These are phyloP conservation scores for Acer campestre DNA, from an alignment of 345 rosid species.

Conservation along the genomic window DNA sequence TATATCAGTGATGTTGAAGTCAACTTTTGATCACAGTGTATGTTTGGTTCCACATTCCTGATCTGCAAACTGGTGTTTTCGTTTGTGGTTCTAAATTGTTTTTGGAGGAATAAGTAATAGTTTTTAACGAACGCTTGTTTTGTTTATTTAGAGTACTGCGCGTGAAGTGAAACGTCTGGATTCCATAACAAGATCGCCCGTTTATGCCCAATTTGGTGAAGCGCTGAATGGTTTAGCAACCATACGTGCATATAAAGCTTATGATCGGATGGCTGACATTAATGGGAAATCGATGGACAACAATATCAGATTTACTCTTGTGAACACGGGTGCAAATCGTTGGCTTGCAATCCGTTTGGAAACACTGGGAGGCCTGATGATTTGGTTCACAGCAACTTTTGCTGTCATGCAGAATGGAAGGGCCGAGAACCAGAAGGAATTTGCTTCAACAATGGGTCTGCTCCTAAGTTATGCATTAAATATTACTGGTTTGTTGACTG, in stretches of 20 bases:
- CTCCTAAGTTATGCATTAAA: slow-evolving; percentile 96
- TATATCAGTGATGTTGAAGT: background rate
- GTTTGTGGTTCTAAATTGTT: background rate
- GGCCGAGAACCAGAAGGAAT: slow-evolving; percentile 83
- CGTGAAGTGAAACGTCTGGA: slow-evolving; percentile 98
- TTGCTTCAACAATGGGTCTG: slow-evolving; percentile 97
- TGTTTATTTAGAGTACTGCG: slow-evolving; percentile 72
- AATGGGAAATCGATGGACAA: slow-evolving; percentile 96
- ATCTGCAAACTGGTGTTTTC: background rate
- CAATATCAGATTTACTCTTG: slow-evolving; percentile 84
- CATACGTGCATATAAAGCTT: slow-evolving; percentile 97
- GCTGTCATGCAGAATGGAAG: slow-evolving; percentile 96
- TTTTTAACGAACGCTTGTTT: slow-evolving; percentile 22
- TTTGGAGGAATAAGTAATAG: background rate
- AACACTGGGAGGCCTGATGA: slow-evolving; percentile 93
- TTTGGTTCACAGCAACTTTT: slow-evolving; percentile 98
- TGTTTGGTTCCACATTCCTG: background rate
- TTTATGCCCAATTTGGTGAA: slow-evolving; percentile 98
- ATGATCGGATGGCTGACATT: slow-evolving; percentile 89
- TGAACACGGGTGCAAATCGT: slow-evolving; percentile 91
- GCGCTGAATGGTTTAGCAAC: slow-evolving; percentile 90
- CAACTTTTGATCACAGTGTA: background rate
- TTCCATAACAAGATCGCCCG: slow-evolving; percentile 93
- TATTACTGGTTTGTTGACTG: slow-evolving; percentile 81
- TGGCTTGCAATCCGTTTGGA: slow-evolving; percentile 99